Evolutionary conservation across 2,329 filamentous ascomycete species (phyloP), one percentile per base, ranked within the genome.

Genomic region (Fusarium buharicum): DNA sequence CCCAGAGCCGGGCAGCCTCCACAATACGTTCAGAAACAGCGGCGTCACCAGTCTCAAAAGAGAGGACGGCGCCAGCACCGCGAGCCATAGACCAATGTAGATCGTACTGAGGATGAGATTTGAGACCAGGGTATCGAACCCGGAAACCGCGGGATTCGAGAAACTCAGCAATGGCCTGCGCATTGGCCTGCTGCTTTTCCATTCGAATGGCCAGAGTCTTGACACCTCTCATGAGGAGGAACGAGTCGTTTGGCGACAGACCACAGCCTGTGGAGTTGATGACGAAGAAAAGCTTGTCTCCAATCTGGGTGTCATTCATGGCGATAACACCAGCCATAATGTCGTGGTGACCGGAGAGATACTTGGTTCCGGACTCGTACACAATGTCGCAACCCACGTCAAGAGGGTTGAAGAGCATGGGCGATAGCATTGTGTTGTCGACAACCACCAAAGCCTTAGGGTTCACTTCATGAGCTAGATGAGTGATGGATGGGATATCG

Each of bases 401-500:
- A 16, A 99, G 86, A 6, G 95, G 95, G 78, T 97, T 98, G 72
- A 89, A 89, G 8, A 99, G 87, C 81, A 97, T 89, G 11, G 95
- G 95, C 3, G 93, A 97, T 66, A 99, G 88, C 95, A 99, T 99
- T 55, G 95, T 99, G 81, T 99, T 99, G 78, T 99, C 95, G 22
- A 98, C 95, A 2, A 93, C 88, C 14, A 99, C 93, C 36, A 98
- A 81, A 22, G 92, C 90, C 61, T 86, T 86, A 8, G 89, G 81
- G 76, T 95, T 97, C 45, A 85, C 86, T 33, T 89, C 86, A 75
- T 98, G 95, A 0, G 90, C 86, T 17, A 89, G 80, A 34, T 84
- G 82, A 13, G 95, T 87, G 68, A 99, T 96, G 18, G 87, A 83
- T 4, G 89, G 84, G 57, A 99, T 90, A 75, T 99, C 95, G 70